A percentile compares a stretch with the other conserved stretches of the same genome.
Evolutionary conservation across 2,329 filamentous ascomycete genomes (phyloP).

Genomic region (Neopestalotiopsis clavispora): DNA sequence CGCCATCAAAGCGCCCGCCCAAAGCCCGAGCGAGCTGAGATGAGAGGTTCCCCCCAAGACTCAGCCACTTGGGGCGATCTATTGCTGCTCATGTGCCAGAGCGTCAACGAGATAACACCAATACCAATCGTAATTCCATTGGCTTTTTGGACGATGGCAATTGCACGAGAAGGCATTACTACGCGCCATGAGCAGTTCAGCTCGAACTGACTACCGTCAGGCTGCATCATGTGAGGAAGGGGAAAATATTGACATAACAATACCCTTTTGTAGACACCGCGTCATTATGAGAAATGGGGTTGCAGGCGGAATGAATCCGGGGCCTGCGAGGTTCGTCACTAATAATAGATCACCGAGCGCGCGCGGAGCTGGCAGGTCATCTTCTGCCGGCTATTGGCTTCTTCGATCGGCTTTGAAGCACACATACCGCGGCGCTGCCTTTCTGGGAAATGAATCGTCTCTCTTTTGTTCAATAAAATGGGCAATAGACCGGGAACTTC

Average conservation of each 20-base stretch:
- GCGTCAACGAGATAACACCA: not conserved
- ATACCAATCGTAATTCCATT: not conserved
- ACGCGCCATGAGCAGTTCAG: not conserved
- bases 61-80: not conserved
- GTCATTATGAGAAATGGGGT: not conserved
- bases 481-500: not conserved
- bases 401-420: not conserved
- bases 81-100: not conserved
- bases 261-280: not conserved
- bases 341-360: not conserved
- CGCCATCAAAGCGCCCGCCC: not conserved
- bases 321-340: not conserved
- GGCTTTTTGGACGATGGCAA: not conserved
- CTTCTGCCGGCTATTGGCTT: not conserved
- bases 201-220: too few relatives aligned
- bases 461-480: not conserved
- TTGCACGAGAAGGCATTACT: not conserved
- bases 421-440: not conserved
- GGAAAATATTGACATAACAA: too few relatives aligned
- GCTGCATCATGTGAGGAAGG: too few relatives aligned
- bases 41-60: not conserved
- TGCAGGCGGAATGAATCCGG: not conserved
- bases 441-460: not conserved
- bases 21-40: not conserved
- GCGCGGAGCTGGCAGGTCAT: too few relatives aligned